Evolutionary conservation across 176 grass and related monocot species (phyloP).

Genomic region (Leersia perrieri): DNA sequence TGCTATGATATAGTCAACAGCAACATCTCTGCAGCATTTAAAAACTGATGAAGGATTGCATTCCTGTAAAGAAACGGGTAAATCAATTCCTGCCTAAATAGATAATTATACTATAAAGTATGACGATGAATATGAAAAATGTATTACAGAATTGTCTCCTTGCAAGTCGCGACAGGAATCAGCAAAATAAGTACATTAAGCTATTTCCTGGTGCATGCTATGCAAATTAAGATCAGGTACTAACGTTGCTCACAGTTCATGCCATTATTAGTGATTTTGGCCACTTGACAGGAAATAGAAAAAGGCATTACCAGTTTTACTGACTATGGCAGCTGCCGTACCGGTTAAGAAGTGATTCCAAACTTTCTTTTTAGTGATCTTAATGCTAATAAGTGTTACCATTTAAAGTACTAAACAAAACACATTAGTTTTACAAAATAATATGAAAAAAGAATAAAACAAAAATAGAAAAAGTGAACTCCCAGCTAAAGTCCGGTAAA

Average conservation of each 20-base stretch:
- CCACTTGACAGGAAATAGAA: neutral
- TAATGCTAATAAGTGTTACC: neutral
- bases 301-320: neutral
- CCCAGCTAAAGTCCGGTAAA: neutral
- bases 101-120: neutral
- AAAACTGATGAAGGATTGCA: conserved; percentile 40
- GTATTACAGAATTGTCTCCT: neutral
- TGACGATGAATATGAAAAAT: neutral
- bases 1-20: conserved; percentile 6
- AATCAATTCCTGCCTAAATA: neutral
- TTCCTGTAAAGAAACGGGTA: conserved; percentile 23
- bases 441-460: neutral
- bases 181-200: neutral
- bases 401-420: neutral
- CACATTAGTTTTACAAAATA: neutral
- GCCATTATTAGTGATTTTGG: neutral
- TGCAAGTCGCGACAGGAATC: neutral
- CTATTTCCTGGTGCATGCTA: neutral
- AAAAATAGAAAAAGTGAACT: neutral
- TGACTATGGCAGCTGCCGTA: neutral
- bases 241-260: neutral
- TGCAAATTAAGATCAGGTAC: neutral
- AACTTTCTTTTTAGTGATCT: neutral
- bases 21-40: conserved; percentile 37
- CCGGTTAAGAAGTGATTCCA: neutral